These are phyloP conservation scores for Lecanosticta acicola DNA, from an alignment of 2,329 filamentous ascomycete genomes.

Conservation along the genomic window DNA sequence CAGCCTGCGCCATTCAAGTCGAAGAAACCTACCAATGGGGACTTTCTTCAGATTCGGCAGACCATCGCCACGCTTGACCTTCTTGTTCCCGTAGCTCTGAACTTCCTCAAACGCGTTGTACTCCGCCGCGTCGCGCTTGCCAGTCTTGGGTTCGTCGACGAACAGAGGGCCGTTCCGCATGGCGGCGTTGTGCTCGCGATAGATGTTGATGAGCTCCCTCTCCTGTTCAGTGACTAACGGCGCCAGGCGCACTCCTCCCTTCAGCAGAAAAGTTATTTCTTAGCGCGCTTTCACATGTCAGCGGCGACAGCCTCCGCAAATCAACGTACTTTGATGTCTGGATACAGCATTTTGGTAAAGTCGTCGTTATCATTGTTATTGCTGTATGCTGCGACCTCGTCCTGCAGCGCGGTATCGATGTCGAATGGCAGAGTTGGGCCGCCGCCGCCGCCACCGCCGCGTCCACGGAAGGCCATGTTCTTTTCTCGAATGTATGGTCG, in stretches of 20 bases:
- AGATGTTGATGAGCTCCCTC: conserved; percentile 9
- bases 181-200: conserved; percentile 11
- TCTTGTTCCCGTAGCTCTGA: conserved; percentile 37
- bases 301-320: too few species aligned
- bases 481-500: not conserved
- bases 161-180: conserved; percentile 20
- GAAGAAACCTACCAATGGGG: conserved; percentile 12
- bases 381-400: conserved; percentile 15
- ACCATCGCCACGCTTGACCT: conserved; percentile 29
- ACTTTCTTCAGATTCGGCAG: conserved; percentile 48
- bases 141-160: conserved; percentile 25
- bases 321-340: conserved; percentile 5
- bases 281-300: not conserved
- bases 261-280: not conserved
- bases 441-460: conserved; percentile 12
- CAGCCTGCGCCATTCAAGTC: not conserved
- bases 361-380: conserved; percentile 13
- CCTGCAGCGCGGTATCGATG: conserved; percentile 19
- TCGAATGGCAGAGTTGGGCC: conserved; percentile 15
- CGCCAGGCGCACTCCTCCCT: conserved; percentile 4
- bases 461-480: conserved; percentile 16
- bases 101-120: conserved; percentile 53
- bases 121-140: conserved; percentile 47
- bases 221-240: conserved; percentile 13
- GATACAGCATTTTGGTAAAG: conserved; percentile 17